These are phyloP conservation scores for Hirschfeldia incana DNA, from an alignment of 345 rosid species.

Conservation along the genomic window DNA sequence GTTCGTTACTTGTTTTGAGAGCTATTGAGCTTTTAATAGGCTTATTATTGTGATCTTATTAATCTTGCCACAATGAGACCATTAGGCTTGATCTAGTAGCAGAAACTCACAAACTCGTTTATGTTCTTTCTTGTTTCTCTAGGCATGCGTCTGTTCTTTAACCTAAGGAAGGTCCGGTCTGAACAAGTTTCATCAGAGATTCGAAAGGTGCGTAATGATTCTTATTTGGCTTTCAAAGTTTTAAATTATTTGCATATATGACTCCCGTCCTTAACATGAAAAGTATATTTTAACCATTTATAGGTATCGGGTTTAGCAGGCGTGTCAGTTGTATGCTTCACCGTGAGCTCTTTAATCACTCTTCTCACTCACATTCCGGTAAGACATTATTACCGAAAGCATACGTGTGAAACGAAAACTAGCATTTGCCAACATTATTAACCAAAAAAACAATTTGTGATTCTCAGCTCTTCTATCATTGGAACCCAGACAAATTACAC, in stretches of 20 bases:
- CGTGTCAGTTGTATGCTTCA: conserved; percentile 43
- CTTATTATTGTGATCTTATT: not conserved
- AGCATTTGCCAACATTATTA: not conserved
- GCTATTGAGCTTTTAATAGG: not conserved
- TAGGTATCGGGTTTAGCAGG: conserved; percentile 46
- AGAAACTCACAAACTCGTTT: not conserved
- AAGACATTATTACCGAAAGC: not conserved
- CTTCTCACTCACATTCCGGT: conserved; percentile 43
- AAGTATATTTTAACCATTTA: not conserved
- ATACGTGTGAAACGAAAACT: not conserved
- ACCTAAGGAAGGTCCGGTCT: conserved; percentile 44
- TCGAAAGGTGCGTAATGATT: conserved; percentile 35
- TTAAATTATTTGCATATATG: not conserved
- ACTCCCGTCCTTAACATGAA: not conserved
- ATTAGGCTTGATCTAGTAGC: not conserved
- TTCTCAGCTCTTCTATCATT: conserved; percentile 43
- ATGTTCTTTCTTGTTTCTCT: not conserved
- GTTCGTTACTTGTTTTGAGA: not conserved
- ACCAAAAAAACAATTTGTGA: conserved; percentile 2
- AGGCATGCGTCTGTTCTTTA: conserved; percentile 38
- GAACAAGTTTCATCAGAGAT: conserved; percentile 42
- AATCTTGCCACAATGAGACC: not conserved
- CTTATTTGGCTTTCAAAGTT: not conserved
- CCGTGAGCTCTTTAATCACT: conserved; percentile 38
- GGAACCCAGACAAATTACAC: conserved; percentile 40